Conservation (phyloP, 495 filamentous ascomycete genomes). For the Amphirosellinia nigrospora region DNA sequence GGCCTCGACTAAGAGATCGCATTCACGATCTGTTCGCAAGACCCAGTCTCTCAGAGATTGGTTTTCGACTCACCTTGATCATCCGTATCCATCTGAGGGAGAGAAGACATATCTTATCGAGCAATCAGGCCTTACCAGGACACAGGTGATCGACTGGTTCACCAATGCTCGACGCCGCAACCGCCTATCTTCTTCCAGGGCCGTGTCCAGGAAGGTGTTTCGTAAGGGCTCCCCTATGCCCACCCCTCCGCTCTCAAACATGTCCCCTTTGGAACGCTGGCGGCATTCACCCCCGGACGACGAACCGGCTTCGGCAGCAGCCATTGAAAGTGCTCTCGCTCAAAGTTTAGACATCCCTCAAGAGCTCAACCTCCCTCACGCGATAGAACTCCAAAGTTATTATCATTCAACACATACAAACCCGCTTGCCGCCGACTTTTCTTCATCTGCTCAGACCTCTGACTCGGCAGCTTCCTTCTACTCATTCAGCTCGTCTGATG, state of each 20-base stretch:
- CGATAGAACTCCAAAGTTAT: neutral
- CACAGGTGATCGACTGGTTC: constrained; percentile 29
- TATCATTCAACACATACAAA: neutral
- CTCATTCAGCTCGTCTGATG: constrained; percentile 18
- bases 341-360: neutral
- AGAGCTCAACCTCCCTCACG: neutral
- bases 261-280: constrained; percentile 35
- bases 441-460: constrained; percentile 3
- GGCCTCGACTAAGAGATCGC: constrained; percentile 9
- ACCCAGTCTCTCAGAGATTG: constrained; percentile 24
- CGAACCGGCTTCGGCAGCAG: constrained; percentile 21
- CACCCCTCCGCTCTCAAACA: constrained; percentile 18
- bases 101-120: constrained; percentile 25
- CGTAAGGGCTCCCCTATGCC: constrained; percentile 32
- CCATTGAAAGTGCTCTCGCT: constrained; percentile 21
- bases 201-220: constrained; percentile 14
- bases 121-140: constrained; percentile 28
- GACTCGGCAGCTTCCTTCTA: constrained; percentile 24
- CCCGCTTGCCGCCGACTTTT: neutral
- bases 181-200: constrained; percentile 3
- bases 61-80: constrained; percentile 26
- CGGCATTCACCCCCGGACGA: constrained; percentile 30
- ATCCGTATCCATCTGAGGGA: constrained; percentile 26
- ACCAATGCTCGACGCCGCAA: constrained; percentile 31
- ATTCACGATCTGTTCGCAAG: constrained; percentile 26